Conservation (phyloP, 345 rosid genomes). For the Lepidium africanum region DNA sequence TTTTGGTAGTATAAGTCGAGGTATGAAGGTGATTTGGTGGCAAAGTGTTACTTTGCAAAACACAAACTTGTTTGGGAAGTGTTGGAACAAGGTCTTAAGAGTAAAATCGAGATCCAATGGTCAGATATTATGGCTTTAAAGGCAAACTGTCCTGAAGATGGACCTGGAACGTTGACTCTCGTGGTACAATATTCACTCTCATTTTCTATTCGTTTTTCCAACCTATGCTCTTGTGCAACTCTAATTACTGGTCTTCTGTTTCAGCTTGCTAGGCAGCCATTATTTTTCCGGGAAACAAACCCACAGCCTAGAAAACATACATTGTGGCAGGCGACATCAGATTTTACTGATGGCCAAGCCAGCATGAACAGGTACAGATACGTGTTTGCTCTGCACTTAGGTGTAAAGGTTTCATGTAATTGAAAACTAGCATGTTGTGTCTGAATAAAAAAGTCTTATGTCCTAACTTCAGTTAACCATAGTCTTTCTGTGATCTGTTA, state of each 20-base stretch:
- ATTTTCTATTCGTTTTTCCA: background rate
- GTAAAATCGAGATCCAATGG: constrained; percentile 99
- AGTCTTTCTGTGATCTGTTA: constrained; percentile 17
- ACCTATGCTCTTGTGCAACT: background rate
- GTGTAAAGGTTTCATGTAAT: background rate
- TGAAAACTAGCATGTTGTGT: background rate
- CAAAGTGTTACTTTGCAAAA: constrained; percentile 98
- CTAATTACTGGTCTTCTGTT: constrained; percentile 10
- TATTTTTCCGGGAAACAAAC: constrained; percentile 94
- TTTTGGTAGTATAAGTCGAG: constrained; percentile 72
- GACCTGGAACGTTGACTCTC: constrained; percentile 77
- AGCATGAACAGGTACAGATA: constrained; percentile 58
- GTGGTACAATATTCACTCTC: constrained; percentile 46
- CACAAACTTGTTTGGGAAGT: constrained; percentile 99
- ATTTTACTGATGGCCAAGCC: constrained; percentile 98
- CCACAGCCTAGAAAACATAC: constrained; percentile 99
- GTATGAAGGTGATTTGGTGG: constrained; percentile 98
- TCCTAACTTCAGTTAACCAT: constrained; percentile 1
- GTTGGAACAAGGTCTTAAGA: constrained; percentile 91
- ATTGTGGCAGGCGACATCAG: constrained; percentile 97
- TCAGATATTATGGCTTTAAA: constrained; percentile 91
- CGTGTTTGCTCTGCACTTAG: background rate
- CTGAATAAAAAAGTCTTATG: background rate
- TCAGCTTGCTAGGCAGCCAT: constrained; percentile 93
- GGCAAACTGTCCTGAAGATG: constrained; percentile 76